Conservation (phyloP, 2,329 filamentous ascomycete genomes). For the Nothophoma quercina region DNA sequence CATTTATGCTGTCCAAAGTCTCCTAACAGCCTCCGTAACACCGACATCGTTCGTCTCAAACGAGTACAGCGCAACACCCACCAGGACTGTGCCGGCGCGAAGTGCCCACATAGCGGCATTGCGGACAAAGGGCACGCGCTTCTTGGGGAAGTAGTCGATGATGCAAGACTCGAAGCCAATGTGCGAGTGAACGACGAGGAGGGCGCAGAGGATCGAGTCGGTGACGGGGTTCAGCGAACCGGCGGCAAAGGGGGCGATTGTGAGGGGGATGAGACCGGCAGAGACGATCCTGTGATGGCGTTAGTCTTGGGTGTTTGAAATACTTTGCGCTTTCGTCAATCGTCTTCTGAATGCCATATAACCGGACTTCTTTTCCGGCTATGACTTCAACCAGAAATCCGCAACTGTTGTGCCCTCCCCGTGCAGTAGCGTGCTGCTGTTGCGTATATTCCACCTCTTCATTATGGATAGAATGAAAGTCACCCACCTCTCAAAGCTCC, state of each 20-base stretch:
- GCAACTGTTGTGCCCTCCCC: background rate
- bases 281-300: slow-evolving; percentile 69
- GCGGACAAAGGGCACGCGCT: slow-evolving; percentile 71
- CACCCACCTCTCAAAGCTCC: slow-evolving; percentile 83
- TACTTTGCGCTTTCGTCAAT: background rate
- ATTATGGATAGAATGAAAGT: background rate
- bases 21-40: slow-evolving; percentile 85
- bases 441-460: background rate
- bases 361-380: slow-evolving; percentile 6
- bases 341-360: background rate
- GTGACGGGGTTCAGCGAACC: slow-evolving; percentile 88
- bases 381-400: background rate
- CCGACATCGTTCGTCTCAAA: slow-evolving; percentile 99
- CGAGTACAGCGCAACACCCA: slow-evolving; percentile 91
- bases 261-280: slow-evolving; percentile 82
- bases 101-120: slow-evolving; percentile 78
- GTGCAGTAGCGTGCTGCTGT: background rate
- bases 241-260: slow-evolving; percentile 88
- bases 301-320: background rate
- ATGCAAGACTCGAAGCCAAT: slow-evolving; percentile 90
- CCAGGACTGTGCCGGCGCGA: slow-evolving; percentile 78
- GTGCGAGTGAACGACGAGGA: slow-evolving; percentile 90
- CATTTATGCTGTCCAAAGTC: slow-evolving; percentile 81
- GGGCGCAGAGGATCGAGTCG: slow-evolving; percentile 84
- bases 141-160: slow-evolving; percentile 86